Conservation (phyloP, 768 basidiomycete genomes). For the Termitomyces sp. region DNA sequence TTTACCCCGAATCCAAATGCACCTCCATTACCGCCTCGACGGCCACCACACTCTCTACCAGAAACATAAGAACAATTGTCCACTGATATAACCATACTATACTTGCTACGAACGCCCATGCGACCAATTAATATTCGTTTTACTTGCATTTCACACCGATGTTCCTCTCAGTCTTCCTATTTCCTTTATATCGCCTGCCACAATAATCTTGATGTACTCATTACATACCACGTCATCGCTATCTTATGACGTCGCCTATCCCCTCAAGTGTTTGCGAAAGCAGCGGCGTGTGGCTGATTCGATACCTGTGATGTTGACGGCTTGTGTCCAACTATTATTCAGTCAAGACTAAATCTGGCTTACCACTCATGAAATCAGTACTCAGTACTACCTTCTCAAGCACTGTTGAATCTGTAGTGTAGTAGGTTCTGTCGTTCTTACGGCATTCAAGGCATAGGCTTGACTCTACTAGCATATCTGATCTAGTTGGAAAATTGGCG, state of each 20-base stretch:
- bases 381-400: no score
- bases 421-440: no score
- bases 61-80: not conserved
- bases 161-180: not conserved
- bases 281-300: no score
- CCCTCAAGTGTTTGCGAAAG: not conserved
- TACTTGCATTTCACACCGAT: not conserved
- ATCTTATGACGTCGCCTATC: not conserved
- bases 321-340: no score
- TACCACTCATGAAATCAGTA: no score
- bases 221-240: not conserved
- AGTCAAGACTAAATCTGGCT: no score
- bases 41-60: conserved; percentile 2
- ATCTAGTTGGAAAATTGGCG: no score
- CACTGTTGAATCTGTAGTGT: no score
- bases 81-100: not conserved
- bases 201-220: not conserved
- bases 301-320: no score
- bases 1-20: conserved; percentile 7
- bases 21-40: conserved; percentile 18
- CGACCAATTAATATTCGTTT: not conserved
- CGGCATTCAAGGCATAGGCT: no score
- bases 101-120: not conserved
- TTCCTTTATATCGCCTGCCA: not conserved
- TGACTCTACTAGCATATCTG: no score